Evolutionary conservation across 225 moss, liverwort and hornwort species (phyloP).

Genomic region (Neckera pumila): DNA sequence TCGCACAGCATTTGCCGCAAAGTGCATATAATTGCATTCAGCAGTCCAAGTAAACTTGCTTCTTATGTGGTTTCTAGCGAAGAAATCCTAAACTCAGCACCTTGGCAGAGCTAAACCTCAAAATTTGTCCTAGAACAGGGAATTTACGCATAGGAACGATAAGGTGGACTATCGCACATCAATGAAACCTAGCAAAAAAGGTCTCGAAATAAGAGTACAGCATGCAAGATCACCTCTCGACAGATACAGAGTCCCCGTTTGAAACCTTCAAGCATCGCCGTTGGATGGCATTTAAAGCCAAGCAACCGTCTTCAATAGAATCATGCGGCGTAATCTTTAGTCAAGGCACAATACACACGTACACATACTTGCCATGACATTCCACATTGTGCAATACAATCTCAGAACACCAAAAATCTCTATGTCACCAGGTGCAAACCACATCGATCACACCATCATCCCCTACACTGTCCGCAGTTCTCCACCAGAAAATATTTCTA

Average conservation of each 20-base stretch:
- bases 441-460: background rate
- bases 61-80: background rate
- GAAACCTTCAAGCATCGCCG: constrained; percentile 73
- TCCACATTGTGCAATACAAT: background rate
- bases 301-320: constrained; percentile 22
- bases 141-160: background rate
- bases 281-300: constrained; percentile 69
- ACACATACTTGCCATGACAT: background rate
- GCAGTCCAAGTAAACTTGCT: background rate
- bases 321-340: constrained; percentile 49
- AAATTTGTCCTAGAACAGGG: background rate
- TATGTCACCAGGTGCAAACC: background rate
- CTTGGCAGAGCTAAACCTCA: background rate
- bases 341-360: constrained; percentile 33
- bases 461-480: background rate
- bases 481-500: background rate
- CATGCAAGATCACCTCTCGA: constrained; percentile 32
- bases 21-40: background rate
- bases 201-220: background rate
- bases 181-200: background rate
- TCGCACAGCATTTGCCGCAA: background rate
- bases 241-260: constrained; percentile 36
- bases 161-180: background rate
- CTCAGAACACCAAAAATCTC: background rate
- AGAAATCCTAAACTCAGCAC: background rate